These are phyloP conservation scores for Omphalotus guepiniiformis DNA, from an alignment of 768 basidiomycete genomes.

Conservation along the genomic window DNA sequence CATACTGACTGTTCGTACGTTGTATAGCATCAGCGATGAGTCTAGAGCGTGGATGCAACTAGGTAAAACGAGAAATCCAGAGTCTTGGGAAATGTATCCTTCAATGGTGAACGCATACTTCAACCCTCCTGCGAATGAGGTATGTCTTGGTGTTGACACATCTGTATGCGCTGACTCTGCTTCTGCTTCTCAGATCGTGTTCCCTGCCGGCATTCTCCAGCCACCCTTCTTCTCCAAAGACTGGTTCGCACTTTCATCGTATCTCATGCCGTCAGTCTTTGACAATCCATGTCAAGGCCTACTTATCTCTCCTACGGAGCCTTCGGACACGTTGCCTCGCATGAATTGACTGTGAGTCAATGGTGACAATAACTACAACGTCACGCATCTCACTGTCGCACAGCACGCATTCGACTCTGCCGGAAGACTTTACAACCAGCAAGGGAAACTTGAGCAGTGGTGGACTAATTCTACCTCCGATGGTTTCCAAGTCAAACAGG, in stretches of 20 bases:
- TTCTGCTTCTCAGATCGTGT: constrained; percentile 84
- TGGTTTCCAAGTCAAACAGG: constrained; percentile 76
- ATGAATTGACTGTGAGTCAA: constrained; percentile 76
- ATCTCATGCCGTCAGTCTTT: background rate
- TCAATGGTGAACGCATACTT: constrained; percentile 88
- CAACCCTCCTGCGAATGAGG: constrained; percentile 85
- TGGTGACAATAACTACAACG: background rate
- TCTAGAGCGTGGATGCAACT: constrained; percentile 72
- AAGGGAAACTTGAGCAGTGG: constrained; percentile 87
- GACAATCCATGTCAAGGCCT: constrained; percentile 52
- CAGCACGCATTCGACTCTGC: constrained; percentile 91
- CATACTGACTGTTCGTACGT: background rate
- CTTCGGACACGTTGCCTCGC: constrained; percentile 88
- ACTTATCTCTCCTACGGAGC: constrained; percentile 87
- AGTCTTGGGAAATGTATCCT: constrained; percentile 87
- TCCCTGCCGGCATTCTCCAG: constrained; percentile 93
- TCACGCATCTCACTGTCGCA: background rate
- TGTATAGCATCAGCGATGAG: constrained; percentile 49
- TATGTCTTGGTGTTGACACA: constrained; percentile 19
- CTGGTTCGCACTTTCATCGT: constrained; percentile 45
- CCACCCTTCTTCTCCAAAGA: constrained; percentile 84
- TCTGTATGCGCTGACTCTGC: constrained; percentile 1
- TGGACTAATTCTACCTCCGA: constrained; percentile 87
- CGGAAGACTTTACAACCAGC: constrained; percentile 85
- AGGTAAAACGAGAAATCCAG: constrained; percentile 61